phyloP scores from a whole-genome alignment of 495 filamentous ascomycete genomes.

The Tuber magnatum region DNA sequence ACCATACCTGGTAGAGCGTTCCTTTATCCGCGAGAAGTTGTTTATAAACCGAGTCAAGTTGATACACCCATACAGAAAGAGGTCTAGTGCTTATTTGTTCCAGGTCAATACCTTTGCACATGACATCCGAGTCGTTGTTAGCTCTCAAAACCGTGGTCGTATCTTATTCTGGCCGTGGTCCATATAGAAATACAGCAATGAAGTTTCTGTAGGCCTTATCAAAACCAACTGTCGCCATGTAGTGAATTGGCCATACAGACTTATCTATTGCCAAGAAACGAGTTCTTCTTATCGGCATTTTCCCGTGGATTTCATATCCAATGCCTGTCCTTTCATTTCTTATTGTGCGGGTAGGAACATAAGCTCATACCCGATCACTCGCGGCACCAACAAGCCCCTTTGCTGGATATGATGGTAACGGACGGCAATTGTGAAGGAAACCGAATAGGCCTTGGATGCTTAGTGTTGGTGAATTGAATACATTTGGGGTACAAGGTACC shows the following conservation, averaged over 20 bases:
- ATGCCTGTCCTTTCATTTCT: background rate
- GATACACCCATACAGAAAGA: background rate
- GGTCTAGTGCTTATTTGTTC: background rate
- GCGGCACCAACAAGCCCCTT: slow-evolving; percentile 2
- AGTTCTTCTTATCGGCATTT: background rate
- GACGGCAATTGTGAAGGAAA: background rate
- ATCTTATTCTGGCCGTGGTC: background rate
- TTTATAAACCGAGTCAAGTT: background rate
- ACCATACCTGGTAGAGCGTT: background rate
- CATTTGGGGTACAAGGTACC: background rate
- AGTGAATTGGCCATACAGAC: background rate
- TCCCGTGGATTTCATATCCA: background rate
- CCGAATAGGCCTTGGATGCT: background rate
- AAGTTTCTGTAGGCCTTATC: background rate
- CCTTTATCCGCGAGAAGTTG: background rate
- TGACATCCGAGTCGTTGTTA: background rate
- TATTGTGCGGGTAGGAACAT: background rate
- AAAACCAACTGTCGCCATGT: background rate
- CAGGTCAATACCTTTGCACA: background rate
- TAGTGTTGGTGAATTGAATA: slow-evolving; percentile 2
- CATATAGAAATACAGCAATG: background rate
- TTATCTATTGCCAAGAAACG: background rate
- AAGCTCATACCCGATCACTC: background rate
- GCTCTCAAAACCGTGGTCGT: background rate
- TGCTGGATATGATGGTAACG: background rate